Evolutionary conservation across 192 early-diverging fungal species (phyloP).

Genomic region (Coemansia sp.): DNA sequence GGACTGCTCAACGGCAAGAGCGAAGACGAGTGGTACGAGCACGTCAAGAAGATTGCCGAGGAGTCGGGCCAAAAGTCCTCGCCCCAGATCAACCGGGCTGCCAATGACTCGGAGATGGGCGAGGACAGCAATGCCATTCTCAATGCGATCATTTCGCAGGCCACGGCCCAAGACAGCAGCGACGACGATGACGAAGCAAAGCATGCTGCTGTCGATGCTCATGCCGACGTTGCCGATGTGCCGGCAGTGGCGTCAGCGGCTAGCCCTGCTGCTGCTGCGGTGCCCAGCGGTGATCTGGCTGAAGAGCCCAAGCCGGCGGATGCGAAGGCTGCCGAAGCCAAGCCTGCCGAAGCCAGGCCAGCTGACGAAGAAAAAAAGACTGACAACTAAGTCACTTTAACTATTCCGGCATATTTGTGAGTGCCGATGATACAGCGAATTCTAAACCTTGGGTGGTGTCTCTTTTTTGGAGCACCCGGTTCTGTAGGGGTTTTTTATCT

Average conservation of each 20-base stretch:
- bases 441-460: background rate
- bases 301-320: conserved; percentile 13
- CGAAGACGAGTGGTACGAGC: conserved; percentile 72
- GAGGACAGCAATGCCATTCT: conserved; percentile 33
- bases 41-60: conserved; percentile 48
- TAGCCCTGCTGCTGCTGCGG: conserved; percentile 3
- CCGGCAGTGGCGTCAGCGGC: background rate
- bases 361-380: background rate
- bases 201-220: conserved; percentile 17
- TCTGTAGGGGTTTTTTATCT: no score
- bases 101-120: conserved; percentile 15
- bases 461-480: no score
- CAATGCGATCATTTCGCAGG: conserved; percentile 34
- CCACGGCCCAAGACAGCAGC: conserved; percentile 9
- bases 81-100: conserved; percentile 35
- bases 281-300: conserved; percentile 6
- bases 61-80: conserved; percentile 44
- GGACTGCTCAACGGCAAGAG: conserved; percentile 78
- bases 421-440: conserved; percentile 4
- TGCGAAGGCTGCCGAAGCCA: conserved; percentile 6
- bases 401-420: background rate
- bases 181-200: conserved; percentile 15
- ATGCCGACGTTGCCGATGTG: conserved; percentile 3
- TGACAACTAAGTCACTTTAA: background rate
- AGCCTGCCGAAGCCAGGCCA: background rate